These are phyloP conservation scores for Chlorella vulgaris DNA, from an alignment of 139 green algal species.

Conservation along the genomic window DNA sequence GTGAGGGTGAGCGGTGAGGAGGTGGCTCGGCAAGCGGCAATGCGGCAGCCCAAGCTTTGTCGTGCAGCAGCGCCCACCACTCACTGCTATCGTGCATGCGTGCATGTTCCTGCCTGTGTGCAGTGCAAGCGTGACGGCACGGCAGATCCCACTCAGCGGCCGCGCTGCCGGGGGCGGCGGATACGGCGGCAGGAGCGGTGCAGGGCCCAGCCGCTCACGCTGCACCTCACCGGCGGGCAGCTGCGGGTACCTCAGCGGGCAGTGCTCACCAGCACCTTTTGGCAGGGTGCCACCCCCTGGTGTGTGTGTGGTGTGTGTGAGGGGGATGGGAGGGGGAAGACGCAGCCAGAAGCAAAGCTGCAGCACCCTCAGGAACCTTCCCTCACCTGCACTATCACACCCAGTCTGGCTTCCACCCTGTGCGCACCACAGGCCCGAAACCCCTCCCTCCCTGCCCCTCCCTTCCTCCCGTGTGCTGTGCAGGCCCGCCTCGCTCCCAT, in stretches of 20 bases:
- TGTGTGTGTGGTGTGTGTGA: too few species aligned
- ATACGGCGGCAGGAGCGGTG: background rate
- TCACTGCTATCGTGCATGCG: too few species aligned
- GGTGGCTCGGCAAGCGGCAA: background rate
- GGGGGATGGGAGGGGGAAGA: too few species aligned
- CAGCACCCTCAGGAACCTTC: background rate
- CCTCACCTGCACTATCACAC: too few species aligned
- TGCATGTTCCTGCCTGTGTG: background rate
- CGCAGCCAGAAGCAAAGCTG: background rate
- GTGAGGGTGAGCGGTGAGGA: background rate
- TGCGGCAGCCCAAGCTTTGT: background rate
- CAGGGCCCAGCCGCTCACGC: background rate
- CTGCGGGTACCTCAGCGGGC: conserved; percentile 26
- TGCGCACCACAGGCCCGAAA: too few species aligned
- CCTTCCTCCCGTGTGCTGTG: too few species aligned
- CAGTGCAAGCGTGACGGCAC: background rate
- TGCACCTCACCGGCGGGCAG: conserved; percentile 9
- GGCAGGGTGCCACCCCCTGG: conserved; percentile 19
- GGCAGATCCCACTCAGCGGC: too few species aligned
- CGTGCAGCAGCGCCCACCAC: too few species aligned
- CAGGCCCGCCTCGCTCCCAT: conserved; percentile 3
- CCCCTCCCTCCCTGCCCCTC: too few species aligned
- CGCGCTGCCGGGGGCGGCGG: background rate
- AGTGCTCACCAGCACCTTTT: conserved; percentile 15
- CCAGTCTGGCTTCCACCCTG: too few species aligned